Base-by-base conservation (phyloP, 352 stramenopile genomes). In the Phytophthora litchii region DNA sequence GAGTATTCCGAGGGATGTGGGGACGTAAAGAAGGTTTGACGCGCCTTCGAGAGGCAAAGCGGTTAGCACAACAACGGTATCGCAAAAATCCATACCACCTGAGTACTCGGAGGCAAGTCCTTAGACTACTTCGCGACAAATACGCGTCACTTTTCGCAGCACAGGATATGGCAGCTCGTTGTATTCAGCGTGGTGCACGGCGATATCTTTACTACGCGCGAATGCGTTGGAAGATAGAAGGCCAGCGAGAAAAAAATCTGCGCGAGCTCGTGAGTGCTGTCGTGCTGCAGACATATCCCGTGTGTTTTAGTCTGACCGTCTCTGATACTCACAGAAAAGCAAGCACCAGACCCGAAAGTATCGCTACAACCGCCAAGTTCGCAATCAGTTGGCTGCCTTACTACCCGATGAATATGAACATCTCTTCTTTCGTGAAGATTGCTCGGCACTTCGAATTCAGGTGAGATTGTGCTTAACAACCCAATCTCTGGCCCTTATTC, bases 341-440 rank as follows among this genome's bases (percentile, higher is more conserved):
- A 90, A 89, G 47, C 54, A 80, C 17, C 56, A 58, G 19, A 88
- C 80, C 29, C 71, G 64, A n/a, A 90, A 88, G 65, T 90, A 90
- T 53, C 78, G 72, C 10, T 89, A 87, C 74, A 85, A 88, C 27
- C 67, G 65, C 16, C 55, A 62, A 27, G 61, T 92, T 20, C 80
- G 82, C 2, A 65, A 54, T 20, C 68, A 88, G 36, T 37, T 92
- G 16, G 72, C 56, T 6, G 46, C 75, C 23, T 51, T 76, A n/a
- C 54, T 86, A 0, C 81, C 78, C 0, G 52, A 72, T 10, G 67
- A 84, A 43, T 89, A 73, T 45, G 74, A 80, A 2, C 16, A 31
- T 6, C 55, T 38, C 14, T 92, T 92, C 36, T 51, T 60, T 11
- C 61, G 37, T 0, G 76, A 92, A 71, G 78, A 84, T 9, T 20